Evolutionary conservation across 2,329 filamentous ascomycete genomes (phyloP).

Genomic region (Dactylellina haptotyla): DNA sequence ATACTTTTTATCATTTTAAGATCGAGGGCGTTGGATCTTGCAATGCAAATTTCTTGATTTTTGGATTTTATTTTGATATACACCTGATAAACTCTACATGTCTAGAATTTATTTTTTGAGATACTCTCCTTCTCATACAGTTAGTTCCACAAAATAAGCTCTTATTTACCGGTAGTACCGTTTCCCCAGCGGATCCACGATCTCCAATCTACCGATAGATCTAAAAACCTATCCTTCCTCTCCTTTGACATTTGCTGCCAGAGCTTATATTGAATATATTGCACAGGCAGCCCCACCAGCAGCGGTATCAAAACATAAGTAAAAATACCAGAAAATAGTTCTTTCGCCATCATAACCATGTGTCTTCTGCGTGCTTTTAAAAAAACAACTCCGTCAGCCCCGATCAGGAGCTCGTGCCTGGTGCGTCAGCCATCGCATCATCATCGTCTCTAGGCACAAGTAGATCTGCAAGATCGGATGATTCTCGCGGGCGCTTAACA

Average conservation of each 20-base stretch:
- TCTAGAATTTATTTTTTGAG: too few species aligned
- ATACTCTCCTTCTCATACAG: too few species aligned
- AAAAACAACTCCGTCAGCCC: not conserved
- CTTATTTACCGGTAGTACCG: not conserved
- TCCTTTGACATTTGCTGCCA: conserved; percentile 26
- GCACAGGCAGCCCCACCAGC: conserved; percentile 1
- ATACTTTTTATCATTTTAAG: not conserved
- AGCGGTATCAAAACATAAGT: conserved; percentile 7
- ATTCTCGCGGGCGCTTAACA: conserved; percentile 32
- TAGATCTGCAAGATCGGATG: conserved; percentile 26
- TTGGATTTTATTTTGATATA: not conserved
- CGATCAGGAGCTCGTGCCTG: not conserved
- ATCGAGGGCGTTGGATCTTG: not conserved
- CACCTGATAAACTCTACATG: too few species aligned
- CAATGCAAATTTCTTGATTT: not conserved
- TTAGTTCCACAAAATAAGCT: not conserved
- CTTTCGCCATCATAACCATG: not conserved
- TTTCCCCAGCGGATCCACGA: conserved; percentile 4
- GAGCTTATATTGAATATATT: conserved; percentile 19
- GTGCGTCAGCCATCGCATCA: conserved; percentile 40
- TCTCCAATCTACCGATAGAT: conserved; percentile 14
- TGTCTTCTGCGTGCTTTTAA: not conserved
- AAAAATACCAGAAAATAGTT: not conserved
- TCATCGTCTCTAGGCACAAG: conserved; percentile 13
- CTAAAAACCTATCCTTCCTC: conserved; percentile 19